Base-by-base conservation (phyloP, 768 basidiomycete genomes). In the Crassisporium funariophilum region DNA sequence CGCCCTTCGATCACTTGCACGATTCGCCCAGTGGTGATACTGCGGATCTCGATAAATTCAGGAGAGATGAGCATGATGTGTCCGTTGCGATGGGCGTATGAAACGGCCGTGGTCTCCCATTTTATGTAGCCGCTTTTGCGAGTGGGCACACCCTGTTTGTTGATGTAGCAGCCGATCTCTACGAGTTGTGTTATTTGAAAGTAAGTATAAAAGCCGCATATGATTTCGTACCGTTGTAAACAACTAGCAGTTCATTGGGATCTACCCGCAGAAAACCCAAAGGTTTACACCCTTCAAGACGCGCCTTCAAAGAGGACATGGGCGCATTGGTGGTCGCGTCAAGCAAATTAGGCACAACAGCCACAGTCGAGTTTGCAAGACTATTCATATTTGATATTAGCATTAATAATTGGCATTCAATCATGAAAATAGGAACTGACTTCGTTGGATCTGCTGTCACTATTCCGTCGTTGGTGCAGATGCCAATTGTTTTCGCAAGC, bases 1-100 rank as follows among this genome's bases (percentile, higher is more conserved):
- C 58, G 55, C 0, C 76, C 89, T 57, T 89, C 86, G 35, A 92
- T 82, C n/a, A 91, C 86, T 65, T 93, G 91, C n/a, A 84, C 79
- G 15, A 93, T 79, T 41, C 78, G 65, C 4, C 87, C 84, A 1
- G 83, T 85, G 11, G 70, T 65, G 20, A 81, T 67, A 48, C 81
- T 72, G 45, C 91, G 81, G 20, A 92, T 71, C 62, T 93, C 91
- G 57, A 93, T 74, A 62, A 88, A 92, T 46, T 82, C 76, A 12
- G 79, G 57, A 5, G 87, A 89, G 67, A 92, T 80, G 22, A 93
- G 78, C 15, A 93, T 72, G 53, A 92, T 50, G 56, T 89, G 77
- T 5, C 72, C 73, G 7, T 78, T 77, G 11, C 86, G 81, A 35
- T 78, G 65, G 8, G 82, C 78, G 57, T 76, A 92, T 1, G 84